A percentile compares a stretch with the other conserved stretches of the same genome.
These are phyloP conservation scores for Sequoia sempervirens DNA, from an alignment of 75 land plant genomes.

Conservation along the genomic window DNA sequence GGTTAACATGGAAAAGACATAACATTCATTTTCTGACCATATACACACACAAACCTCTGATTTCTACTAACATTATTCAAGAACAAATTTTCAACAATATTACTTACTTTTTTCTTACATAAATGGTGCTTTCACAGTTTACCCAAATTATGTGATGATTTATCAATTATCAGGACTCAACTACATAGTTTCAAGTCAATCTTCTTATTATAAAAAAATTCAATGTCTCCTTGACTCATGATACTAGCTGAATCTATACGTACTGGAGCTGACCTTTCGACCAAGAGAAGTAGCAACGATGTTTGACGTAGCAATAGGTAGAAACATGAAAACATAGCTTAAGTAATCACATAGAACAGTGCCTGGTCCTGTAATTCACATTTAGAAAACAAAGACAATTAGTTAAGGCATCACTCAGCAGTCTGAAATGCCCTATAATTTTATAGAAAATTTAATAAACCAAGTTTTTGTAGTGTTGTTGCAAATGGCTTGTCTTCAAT, in stretches of 20 bases:
- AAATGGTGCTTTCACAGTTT: too few relatives aligned
- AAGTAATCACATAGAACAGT: constrained; percentile 77
- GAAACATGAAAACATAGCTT: constrained; percentile 84
- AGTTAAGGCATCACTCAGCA: not conserved
- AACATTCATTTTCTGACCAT: too few relatives aligned
- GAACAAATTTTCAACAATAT: too few relatives aligned
- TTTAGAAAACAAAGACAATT: not conserved
- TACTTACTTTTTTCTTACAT: too few relatives aligned
- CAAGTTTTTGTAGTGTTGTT: not conserved
- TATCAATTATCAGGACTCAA: too few relatives aligned
- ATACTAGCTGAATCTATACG: not conserved
- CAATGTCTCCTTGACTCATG: not conserved
- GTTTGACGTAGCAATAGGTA: constrained; percentile 89
- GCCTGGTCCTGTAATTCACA: constrained; percentile 59
- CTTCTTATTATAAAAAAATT: not conserved
- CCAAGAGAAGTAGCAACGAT: constrained; percentile 93
- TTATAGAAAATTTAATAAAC: not conserved
- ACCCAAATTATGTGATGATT: too few relatives aligned
- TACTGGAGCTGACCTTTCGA: constrained; percentile 42
- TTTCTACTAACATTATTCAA: too few relatives aligned
- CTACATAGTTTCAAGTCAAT: too few relatives aligned
- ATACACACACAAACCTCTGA: too few relatives aligned
- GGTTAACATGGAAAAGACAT: too few relatives aligned
- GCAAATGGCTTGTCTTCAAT: not conserved
- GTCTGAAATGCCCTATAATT: not conserved